These are phyloP conservation scores for Boletus patriciae DNA, from an alignment of 768 basidiomycete genomes.

Conservation along the genomic window DNA sequence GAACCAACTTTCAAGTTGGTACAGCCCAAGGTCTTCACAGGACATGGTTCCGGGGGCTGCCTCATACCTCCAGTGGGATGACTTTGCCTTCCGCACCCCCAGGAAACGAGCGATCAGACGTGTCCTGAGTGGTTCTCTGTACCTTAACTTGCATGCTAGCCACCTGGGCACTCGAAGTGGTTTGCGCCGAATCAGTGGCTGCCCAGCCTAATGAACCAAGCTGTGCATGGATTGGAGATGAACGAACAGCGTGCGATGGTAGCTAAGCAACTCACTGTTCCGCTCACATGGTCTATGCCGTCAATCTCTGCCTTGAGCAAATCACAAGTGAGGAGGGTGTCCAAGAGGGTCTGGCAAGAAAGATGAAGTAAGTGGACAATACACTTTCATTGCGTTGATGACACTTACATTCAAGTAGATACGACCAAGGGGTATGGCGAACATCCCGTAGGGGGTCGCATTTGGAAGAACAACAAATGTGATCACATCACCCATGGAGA, in stretches of 20 bases:
- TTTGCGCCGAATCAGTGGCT: background rate
- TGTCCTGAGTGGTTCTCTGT: background rate
- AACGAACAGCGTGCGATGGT: background rate
- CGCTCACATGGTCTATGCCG: background rate
- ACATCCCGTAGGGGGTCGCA: constrained; percentile 39
- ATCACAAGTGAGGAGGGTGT: constrained; percentile 13
- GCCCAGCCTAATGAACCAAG: constrained; percentile 1
- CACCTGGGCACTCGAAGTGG: background rate
- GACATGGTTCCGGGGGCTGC: too few species aligned
- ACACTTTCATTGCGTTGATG: too few species aligned
- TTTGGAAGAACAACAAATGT: constrained; percentile 28
- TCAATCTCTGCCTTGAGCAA: background rate
- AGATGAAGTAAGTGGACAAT: background rate
- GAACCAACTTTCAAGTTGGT: too few species aligned
- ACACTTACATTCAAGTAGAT: constrained; percentile 47
- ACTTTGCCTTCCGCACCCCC: background rate
- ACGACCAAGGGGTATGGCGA: constrained; percentile 41
- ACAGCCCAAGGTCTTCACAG: too few species aligned
- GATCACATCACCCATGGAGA: constrained; percentile 39
- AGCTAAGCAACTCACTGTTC: background rate
- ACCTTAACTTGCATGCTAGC: constrained; percentile 1
- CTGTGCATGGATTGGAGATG: background rate
- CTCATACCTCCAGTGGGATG: background rate
- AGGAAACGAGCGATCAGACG: background rate
- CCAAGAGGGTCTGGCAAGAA: constrained; percentile 2